phyloP scores from a whole-genome alignment of 495 filamentous ascomycete genomes.

The Entonaema liquescens region DNA sequence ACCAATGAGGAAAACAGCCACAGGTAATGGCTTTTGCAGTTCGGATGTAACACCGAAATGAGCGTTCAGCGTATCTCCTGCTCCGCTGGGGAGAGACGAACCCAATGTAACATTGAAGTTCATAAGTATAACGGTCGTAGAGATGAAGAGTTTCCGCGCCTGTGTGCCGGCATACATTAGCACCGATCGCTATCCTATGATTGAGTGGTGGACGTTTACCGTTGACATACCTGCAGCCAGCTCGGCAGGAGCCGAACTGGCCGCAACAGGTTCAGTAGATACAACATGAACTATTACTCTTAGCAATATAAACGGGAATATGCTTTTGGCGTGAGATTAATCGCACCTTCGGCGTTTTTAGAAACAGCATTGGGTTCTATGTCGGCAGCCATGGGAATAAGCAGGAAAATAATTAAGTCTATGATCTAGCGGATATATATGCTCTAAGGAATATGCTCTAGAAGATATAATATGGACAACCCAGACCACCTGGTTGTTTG shows the following conservation, averaged over 20 bases:
- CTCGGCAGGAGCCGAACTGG: background rate
- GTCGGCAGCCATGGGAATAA: background rate
- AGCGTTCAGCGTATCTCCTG: background rate
- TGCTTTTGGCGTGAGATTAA: background rate
- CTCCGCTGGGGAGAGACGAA: conserved; percentile 18
- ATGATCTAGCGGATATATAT: background rate
- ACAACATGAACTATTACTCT: background rate
- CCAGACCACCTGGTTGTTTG: background rate
- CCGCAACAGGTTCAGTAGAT: background rate
- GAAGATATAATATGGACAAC: background rate
- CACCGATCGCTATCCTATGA: background rate
- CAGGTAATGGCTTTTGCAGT: conserved; percentile 24
- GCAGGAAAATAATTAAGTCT: background rate
- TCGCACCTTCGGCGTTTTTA: background rate
- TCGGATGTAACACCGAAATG: background rate
- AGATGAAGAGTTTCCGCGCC: background rate
- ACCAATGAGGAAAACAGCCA: conserved; percentile 64
- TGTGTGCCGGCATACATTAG: background rate
- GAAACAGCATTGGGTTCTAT: background rate
- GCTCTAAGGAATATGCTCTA: background rate
- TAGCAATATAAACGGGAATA: background rate
- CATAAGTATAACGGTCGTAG: background rate
- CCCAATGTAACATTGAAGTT: conserved; percentile 13
- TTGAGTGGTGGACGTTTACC: background rate
- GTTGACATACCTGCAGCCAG: background rate